Evolutionary conservation across 129 eudicot genomes (phyloP).

Genomic region (Saussurea involucrata): DNA sequence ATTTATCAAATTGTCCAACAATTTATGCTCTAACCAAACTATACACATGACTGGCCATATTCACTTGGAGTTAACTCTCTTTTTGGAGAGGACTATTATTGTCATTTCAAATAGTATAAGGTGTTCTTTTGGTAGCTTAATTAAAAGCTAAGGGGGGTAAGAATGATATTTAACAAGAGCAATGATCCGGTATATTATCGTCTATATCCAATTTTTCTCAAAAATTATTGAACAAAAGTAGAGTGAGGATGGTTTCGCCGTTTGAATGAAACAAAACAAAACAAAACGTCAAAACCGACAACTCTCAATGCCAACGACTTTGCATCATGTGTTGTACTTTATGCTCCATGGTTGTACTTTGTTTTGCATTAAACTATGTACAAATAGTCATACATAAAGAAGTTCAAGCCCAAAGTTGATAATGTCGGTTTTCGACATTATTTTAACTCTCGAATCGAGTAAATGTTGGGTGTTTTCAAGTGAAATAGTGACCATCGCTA

Average conservation of each 20-base stretch:
- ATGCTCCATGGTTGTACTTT: not conserved
- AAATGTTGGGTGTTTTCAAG: too few species aligned
- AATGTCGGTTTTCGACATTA: too few species aligned
- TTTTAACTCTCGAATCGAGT: too few species aligned
- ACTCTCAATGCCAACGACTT: not conserved
- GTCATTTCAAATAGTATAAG: conserved; percentile 1
- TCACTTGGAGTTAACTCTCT: not conserved
- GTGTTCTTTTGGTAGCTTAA: conserved; percentile 5
- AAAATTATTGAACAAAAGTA: not conserved
- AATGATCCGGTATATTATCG: conserved; percentile 3
- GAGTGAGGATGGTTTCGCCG: not conserved
- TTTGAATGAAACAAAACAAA: not conserved
- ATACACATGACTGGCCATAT: too few species aligned
- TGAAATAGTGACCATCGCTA: too few species aligned
- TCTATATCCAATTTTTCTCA: conserved; percentile 9
- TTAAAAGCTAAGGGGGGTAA: not conserved
- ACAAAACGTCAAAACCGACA: not conserved
- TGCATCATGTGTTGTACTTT: not conserved
- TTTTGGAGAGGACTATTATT: not conserved
- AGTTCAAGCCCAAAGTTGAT: not conserved
- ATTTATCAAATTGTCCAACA: too few species aligned
- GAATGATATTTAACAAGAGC: not conserved
- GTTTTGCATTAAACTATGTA: not conserved
- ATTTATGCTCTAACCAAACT: too few species aligned
- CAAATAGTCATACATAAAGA: not conserved